Evolutionary conservation across 2,329 filamentous ascomycete species (phyloP).

Genomic region (Metarhizium anisopliae): DNA sequence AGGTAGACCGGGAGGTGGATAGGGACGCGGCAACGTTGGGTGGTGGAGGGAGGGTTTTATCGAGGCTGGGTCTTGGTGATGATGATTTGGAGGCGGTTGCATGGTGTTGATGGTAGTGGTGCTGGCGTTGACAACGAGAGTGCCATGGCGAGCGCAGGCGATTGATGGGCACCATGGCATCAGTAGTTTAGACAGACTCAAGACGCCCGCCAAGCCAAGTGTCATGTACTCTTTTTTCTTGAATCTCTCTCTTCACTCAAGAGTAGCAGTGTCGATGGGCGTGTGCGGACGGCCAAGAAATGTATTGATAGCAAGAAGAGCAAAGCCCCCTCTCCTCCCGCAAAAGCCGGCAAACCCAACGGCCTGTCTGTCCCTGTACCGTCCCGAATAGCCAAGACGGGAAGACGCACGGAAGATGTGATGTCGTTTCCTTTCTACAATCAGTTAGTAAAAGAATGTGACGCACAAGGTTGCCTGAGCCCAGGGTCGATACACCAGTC

Average conservation of each 20-base stretch:
- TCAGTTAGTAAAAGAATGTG: background rate
- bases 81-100: background rate
- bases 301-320: too few species aligned
- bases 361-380: background rate
- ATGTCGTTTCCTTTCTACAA: background rate
- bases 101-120: background rate
- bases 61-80: background rate
- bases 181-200: background rate
- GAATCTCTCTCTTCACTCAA: background rate
- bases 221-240: background rate
- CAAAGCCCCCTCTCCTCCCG: too few species aligned
- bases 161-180: slow-evolving; percentile 4
- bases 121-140: background rate
- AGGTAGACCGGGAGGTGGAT: slow-evolving; percentile 6
- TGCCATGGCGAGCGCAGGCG: background rate
- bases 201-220: background rate
- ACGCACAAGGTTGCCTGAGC: background rate
- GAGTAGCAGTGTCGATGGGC: too few species aligned
- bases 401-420: background rate
- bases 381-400: background rate
- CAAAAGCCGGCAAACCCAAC: background rate
- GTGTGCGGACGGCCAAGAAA: too few species aligned
- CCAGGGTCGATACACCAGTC: background rate
- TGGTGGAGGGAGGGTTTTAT: slow-evolving; percentile 9
- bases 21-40: slow-evolving; percentile 13